Conservation (phyloP, 352 stramenopile species). For the Phytophthora fragariae region DNA sequence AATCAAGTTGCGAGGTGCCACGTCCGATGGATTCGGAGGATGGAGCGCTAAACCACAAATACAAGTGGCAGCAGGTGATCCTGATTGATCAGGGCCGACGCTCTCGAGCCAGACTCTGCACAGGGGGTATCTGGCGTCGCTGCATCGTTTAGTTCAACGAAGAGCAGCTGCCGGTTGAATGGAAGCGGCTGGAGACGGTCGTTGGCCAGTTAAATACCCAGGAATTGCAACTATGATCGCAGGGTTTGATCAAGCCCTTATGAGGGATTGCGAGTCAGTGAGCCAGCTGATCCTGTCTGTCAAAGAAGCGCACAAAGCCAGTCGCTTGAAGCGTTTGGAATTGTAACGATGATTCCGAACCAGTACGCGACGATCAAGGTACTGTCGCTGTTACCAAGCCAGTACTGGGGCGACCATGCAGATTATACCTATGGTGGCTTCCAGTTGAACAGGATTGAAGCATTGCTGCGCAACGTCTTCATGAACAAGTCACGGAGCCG, state of each 20-base stretch:
- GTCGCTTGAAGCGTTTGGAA: not conserved
- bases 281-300: not conserved
- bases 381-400: not conserved
- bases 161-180: not conserved
- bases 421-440: not conserved
- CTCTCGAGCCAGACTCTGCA: not conserved
- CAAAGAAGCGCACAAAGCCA: not conserved
- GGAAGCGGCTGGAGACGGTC: not conserved
- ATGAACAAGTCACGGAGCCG: constrained; percentile 3
- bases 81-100: constrained; percentile 1
- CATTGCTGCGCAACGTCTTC: constrained; percentile 8
- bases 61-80: constrained; percentile 4
- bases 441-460: not conserved
- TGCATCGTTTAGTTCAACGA: not conserved
- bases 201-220: not conserved
- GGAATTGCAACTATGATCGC: not conserved
- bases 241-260: constrained; percentile 3
- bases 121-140: not conserved
- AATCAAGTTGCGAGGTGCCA: not conserved
- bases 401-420: constrained; percentile 10
- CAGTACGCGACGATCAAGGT: not conserved
- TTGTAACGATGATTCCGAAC: not conserved
- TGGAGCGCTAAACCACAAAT: not conserved
- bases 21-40: not conserved
- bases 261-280: not conserved